Percentiles rank a stretch among this genome's conserved stretches.
These are phyloP conservation scores for Beauveria asiatica DNA, from an alignment of 2,329 filamentous ascomycete species.

Conservation along the genomic window DNA sequence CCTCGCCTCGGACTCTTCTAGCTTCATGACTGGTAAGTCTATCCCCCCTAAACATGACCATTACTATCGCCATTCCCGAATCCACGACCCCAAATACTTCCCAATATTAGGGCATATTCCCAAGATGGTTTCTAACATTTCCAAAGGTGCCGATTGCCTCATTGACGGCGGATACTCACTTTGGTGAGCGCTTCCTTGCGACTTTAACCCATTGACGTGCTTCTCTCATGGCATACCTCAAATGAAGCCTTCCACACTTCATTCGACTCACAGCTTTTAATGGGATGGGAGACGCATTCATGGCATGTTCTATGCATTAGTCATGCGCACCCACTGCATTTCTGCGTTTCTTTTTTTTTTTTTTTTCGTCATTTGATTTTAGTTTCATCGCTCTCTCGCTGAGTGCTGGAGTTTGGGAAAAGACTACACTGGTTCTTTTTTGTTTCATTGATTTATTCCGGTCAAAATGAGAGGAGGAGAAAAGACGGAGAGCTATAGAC, in stretches of 20 bases:
- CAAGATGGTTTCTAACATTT: not conserved
- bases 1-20: conserved; percentile 62
- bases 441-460: not conserved
- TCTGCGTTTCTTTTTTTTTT: not conserved
- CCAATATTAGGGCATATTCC: conserved; percentile 32
- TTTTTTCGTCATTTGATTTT: not conserved
- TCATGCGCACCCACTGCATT: conserved; percentile 2
- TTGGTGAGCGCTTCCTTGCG: conserved; percentile 32
- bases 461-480: not conserved
- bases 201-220: not conserved
- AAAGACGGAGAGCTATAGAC: not conserved
- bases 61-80: not conserved
- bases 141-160: conserved; percentile 33
- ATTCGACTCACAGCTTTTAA: not conserved
- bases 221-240: not conserved
- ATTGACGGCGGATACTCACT: conserved; percentile 64
- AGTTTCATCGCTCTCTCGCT: not conserved
- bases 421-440: not conserved
- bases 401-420: conserved; percentile 8
- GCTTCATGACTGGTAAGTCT: conserved; percentile 61
- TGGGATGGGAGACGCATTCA: not conserved
- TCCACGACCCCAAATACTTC: not conserved
- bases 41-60: not conserved
- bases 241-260: not conserved
- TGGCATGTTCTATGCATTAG: not conserved